These are phyloP conservation scores for Evansstolkia leycettana DNA, from an alignment of 495 filamentous ascomycete genomes.

Conservation along the genomic window DNA sequence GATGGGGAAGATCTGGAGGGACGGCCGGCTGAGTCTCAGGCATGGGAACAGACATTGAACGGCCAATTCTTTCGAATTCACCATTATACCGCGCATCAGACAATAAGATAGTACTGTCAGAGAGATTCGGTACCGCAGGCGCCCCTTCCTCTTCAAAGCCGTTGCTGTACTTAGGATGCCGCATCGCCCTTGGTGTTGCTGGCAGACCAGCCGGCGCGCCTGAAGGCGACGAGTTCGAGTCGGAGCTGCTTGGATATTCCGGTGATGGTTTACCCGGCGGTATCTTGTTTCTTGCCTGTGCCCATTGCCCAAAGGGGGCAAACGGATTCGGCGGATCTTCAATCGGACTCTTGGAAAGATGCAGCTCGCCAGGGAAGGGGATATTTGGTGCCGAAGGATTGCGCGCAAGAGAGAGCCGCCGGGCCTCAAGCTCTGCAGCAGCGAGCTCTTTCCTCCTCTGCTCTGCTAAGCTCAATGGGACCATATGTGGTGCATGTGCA, in stretches of 20 bases:
- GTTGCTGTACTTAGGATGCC: conserved; percentile 55
- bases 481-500: conserved; percentile 8
- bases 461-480: conserved; percentile 20
- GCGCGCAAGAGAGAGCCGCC: conserved; percentile 67
- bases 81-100: conserved; percentile 55
- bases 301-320: conserved; percentile 32
- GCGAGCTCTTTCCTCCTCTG: conserved; percentile 59
- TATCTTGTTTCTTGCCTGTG: conserved; percentile 20
- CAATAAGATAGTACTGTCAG: conserved; percentile 39
- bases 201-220: conserved; percentile 53
- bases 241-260: conserved; percentile 33
- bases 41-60: conserved; percentile 65
- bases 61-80: conserved; percentile 40
- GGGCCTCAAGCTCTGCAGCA: conserved; percentile 76
- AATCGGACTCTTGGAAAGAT: conserved; percentile 15
- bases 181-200: conserved; percentile 77
- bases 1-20: conserved; percentile 36
- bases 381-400: conserved; percentile 70
- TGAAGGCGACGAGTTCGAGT: conserved; percentile 29
- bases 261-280: conserved; percentile 31
- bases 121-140: conserved; percentile 48
- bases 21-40: conserved; percentile 38
- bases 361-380: conserved; percentile 58
- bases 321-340: conserved; percentile 22
- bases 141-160: conserved; percentile 42